Percentiles rank a stretch among this genome's conserved stretches.
Conservation (phyloP, 257 asterid species). For the Solanum chiquidenum region DNA sequence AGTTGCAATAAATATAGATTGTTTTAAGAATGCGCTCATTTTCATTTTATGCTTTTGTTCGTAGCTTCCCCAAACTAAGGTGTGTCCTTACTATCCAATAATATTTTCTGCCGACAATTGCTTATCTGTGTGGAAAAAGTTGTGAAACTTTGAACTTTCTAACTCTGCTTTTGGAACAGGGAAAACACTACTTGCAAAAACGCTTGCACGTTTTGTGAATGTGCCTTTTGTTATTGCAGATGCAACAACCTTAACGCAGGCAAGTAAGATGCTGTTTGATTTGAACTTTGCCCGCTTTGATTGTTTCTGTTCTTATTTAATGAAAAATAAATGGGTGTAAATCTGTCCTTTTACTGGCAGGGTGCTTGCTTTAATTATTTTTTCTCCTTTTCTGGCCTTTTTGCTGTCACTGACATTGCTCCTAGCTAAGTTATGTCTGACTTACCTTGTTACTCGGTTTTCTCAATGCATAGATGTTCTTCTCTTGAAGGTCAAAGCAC, state of each 20-base stretch:
- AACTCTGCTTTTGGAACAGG: constrained; percentile 34
- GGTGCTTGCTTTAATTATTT: background rate
- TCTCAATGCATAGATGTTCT: background rate
- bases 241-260: constrained; percentile 93
- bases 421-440: background rate
- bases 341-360: background rate
- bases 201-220: constrained; percentile 92
- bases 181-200: constrained; percentile 86
- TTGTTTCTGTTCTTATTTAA: background rate
- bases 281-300: background rate
- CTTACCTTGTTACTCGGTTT: background rate
- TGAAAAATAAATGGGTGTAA: background rate
- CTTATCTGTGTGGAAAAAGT: background rate
- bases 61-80: background rate
- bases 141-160: background rate
- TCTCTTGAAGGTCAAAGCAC: background rate
- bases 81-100: background rate
- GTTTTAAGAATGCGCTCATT: background rate
- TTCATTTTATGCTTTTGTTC: background rate
- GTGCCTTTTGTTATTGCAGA: constrained; percentile 93
- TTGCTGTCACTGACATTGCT: background rate
- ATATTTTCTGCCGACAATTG: background rate
- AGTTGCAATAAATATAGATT: background rate
- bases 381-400: background rate
- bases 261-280: constrained; percentile 8